Conservation (phyloP, 352 stramenopile species). For the Phytophthora parvispora region DNA sequence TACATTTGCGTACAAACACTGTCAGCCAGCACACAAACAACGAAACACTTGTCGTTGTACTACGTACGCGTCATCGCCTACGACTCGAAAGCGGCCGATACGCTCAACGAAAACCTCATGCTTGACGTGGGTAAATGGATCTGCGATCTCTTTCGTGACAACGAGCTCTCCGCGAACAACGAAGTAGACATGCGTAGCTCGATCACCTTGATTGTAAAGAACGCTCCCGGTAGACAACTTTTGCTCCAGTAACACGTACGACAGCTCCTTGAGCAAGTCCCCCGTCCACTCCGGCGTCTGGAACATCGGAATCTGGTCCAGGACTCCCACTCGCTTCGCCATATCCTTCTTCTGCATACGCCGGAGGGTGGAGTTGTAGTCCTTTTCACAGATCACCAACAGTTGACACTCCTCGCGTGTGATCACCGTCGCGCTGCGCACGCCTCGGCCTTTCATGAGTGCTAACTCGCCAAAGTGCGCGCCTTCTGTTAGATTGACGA, state of each 20-base stretch:
- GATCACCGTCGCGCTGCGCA: slow-evolving; percentile 76
- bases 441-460: slow-evolving; percentile 79
- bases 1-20: slow-evolving; percentile 20
- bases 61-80: slow-evolving; percentile 83
- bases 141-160: slow-evolving; percentile 60
- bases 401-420: slow-evolving; percentile 70
- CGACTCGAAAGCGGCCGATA: slow-evolving; percentile 64
- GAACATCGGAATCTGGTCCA: slow-evolving; percentile 80
- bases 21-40: background rate
- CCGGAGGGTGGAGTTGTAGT: slow-evolving; percentile 79
- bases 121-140: slow-evolving; percentile 40
- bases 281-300: slow-evolving; percentile 80
- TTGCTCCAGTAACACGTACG: slow-evolving; percentile 76
- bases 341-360: slow-evolving; percentile 82
- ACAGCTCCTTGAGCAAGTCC: slow-evolving; percentile 78
- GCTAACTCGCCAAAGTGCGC: slow-evolving; percentile 78
- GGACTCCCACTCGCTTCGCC: slow-evolving; percentile 57
- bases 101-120: slow-evolving; percentile 67
- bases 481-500: slow-evolving; percentile 78
- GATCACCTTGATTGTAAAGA: slow-evolving; percentile 71
- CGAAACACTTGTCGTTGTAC: too few species aligned
- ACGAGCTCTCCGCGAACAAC: slow-evolving; percentile 74
- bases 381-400: slow-evolving; percentile 78
- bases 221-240: slow-evolving; percentile 53
- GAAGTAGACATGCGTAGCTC: slow-evolving; percentile 75